Conservation (phyloP, 2,329 filamentous ascomycete genomes). For the Plenodomus biglobosus region DNA sequence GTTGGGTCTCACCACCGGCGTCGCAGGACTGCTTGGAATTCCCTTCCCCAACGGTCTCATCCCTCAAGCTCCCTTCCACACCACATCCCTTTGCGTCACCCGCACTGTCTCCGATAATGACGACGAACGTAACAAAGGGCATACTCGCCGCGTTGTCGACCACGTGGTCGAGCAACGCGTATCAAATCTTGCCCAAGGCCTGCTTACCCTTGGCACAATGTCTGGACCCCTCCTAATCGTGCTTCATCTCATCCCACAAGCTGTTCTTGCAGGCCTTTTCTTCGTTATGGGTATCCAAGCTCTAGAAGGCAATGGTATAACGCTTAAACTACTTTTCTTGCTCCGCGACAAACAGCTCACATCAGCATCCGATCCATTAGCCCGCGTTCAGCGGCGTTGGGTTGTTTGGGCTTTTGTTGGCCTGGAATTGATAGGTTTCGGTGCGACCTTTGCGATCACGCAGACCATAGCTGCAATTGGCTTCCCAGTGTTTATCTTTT, state of each 20-base stretch:
- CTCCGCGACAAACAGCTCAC: constrained; percentile 52
- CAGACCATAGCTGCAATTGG: constrained; percentile 63
- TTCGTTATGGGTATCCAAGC: constrained; percentile 59
- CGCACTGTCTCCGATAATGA: constrained; percentile 45
- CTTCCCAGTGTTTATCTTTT: constrained; percentile 60
- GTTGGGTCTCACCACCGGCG: constrained; percentile 58
- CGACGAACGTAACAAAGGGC: constrained; percentile 47
- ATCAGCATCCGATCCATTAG: constrained; percentile 52
- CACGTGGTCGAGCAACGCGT: constrained; percentile 60
- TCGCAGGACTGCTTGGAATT: constrained; percentile 58
- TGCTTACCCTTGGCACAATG: constrained; percentile 59
- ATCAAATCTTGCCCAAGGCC: constrained; percentile 58
- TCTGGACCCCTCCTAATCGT: constrained; percentile 57
- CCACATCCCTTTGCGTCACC: constrained; percentile 53
- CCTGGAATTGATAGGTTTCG: constrained; percentile 56
- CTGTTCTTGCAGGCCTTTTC: constrained; percentile 59
- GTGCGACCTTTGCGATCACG: constrained; percentile 59
- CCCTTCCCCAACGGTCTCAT: constrained; percentile 61
- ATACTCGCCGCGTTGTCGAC: constrained; percentile 47
- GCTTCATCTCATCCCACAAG: constrained; percentile 57
- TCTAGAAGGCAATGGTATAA: constrained; percentile 58
- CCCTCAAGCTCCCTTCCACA: constrained; percentile 63
- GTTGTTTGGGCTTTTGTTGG: constrained; percentile 55
- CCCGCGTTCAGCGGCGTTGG: constrained; percentile 46
- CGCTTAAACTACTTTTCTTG: constrained; percentile 54